Conservation (phyloP, 768 basidiomycete genomes). For the Leccinum longicurvipes region DNA sequence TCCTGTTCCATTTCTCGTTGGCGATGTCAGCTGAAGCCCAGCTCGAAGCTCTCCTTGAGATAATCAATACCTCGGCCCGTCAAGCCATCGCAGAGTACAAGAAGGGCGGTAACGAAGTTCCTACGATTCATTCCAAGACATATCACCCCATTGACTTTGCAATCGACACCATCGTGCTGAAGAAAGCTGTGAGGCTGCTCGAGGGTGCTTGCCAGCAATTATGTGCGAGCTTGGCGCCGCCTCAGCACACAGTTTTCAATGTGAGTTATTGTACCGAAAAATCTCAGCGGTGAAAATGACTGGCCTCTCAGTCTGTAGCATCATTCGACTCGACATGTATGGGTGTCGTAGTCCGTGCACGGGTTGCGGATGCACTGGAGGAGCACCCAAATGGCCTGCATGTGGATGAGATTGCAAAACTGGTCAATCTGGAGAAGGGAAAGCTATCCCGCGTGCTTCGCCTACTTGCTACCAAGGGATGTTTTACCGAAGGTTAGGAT, state of each 20-base stretch:
- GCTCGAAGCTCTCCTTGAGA: constrained; percentile 21
- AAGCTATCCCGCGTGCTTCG: constrained; percentile 32
- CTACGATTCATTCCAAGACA: constrained; percentile 21
- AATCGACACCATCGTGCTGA: constrained; percentile 18
- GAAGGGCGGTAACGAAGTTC: constrained; percentile 18
- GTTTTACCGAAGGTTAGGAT: neutral
- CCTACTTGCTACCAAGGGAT: constrained; percentile 29
- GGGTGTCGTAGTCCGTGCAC: neutral
- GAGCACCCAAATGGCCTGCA: constrained; percentile 27
- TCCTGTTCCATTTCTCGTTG: neutral
- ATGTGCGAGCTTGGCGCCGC: constrained; percentile 25
- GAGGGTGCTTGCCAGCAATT: constrained; percentile 28
- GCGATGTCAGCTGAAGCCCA: constrained; percentile 17
- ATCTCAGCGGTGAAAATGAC: neutral
- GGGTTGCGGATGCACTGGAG: constrained; percentile 7
- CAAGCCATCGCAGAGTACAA: constrained; percentile 27
- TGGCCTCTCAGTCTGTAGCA: constrained; percentile 8
- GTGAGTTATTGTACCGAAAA: constrained; percentile 7
- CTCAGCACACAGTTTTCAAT: constrained; percentile 26
- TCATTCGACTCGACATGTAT: constrained; percentile 27
- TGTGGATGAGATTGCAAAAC: constrained; percentile 22
- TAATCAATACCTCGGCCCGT: constrained; percentile 28
- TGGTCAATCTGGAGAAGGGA: constrained; percentile 21
- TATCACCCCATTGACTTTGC: constrained; percentile 24
- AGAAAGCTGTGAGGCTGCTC: constrained; percentile 24